Evolutionary conservation across 139 green algal species (phyloP).

Genomic region (Raphidocelis subcapitata): DNA sequence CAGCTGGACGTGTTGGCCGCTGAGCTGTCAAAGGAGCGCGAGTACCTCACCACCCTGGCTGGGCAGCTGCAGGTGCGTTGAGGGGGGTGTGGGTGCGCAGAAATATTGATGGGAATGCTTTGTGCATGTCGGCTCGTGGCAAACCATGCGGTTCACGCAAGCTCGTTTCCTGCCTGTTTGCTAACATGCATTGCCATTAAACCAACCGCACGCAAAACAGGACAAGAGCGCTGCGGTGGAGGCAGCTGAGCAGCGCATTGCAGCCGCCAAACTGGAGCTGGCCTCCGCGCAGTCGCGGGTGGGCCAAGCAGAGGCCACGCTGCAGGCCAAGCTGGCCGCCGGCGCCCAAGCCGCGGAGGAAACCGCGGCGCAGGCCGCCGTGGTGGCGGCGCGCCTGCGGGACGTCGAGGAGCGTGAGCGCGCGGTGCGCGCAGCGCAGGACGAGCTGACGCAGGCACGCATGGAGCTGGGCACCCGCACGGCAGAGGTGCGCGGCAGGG

Average conservation of each 20-base stretch:
- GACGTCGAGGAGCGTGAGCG: constrained; percentile 8
- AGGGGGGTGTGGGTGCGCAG: too few relatives aligned
- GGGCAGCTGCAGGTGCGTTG: constrained; percentile 9
- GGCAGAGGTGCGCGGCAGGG: constrained; percentile 12
- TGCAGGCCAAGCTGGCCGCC: not conserved
- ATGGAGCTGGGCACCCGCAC: constrained; percentile 5
- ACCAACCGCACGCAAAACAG: too few relatives aligned
- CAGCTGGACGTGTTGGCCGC: constrained; percentile 15
- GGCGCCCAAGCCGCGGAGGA: not conserved
- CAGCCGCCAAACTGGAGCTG: constrained; percentile 5
- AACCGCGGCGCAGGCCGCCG: not conserved
- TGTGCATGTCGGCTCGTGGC: not conserved
- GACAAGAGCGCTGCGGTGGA: constrained; percentile 18
- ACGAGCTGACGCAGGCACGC: constrained; percentile 3
- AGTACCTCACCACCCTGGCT: constrained; percentile 18
- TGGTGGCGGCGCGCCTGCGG: not conserved
- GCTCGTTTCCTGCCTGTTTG: not conserved
- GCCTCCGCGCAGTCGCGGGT: constrained; percentile 8
- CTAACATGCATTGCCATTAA: not conserved
- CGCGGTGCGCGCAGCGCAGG: not conserved
- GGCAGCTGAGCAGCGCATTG: not conserved
- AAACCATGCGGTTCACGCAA: not conserved
- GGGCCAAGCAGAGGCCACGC: constrained; percentile 3
- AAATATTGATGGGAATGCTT: too few relatives aligned
- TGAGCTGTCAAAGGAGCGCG: constrained; percentile 15